Percentiles rank a stretch among this genome's conserved stretches.
Evolutionary conservation across 2,329 filamentous ascomycete species (phyloP).

Genomic region (Scedosporium minutisporum): DNA sequence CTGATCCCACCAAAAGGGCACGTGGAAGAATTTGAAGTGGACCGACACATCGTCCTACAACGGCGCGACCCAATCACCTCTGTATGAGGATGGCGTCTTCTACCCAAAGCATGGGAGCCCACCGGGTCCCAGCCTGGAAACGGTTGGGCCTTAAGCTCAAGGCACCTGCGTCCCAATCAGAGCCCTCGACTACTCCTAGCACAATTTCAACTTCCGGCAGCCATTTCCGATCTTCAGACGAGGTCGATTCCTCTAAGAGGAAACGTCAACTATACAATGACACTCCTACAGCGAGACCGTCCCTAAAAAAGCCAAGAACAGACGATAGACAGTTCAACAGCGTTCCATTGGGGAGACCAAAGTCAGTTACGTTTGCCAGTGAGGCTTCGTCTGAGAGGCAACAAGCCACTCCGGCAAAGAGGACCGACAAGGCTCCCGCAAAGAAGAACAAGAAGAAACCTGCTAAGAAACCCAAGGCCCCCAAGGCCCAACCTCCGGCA

Average conservation of each 20-base stretch:
- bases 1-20: not conserved
- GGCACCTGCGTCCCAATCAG: slow-evolving; percentile 22
- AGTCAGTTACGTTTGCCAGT: slow-evolving; percentile 41
- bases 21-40: slow-evolving; percentile 2
- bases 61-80: slow-evolving; percentile 12
- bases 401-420: slow-evolving; percentile 11
- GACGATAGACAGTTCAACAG: slow-evolving; percentile 10
- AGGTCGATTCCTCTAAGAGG: slow-evolving; percentile 22
- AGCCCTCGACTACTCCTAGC: slow-evolving; percentile 18
- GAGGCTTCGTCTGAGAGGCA: slow-evolving; percentile 24
- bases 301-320: slow-evolving; percentile 20
- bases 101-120: slow-evolving; percentile 31
- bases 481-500: slow-evolving; percentile 21
- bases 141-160: slow-evolving; percentile 56
- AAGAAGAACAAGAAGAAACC: slow-evolving; percentile 30
- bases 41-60: slow-evolving; percentile 1
- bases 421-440: slow-evolving; percentile 19
- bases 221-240: slow-evolving; percentile 9
- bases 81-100: slow-evolving; percentile 30
- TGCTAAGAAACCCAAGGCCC: slow-evolving; percentile 20
- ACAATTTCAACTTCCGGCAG: slow-evolving; percentile 24
- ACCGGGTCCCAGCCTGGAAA: slow-evolving; percentile 49
- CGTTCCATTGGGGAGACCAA: slow-evolving; percentile 22
- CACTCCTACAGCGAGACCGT: slow-evolving; percentile 12
- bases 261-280: slow-evolving; percentile 18